Evolutionary conservation across 1,139 yeast species (phyloP), one percentile per base, ranked within the genome.

Genomic region (Suhomyces yuchorum): DNA sequence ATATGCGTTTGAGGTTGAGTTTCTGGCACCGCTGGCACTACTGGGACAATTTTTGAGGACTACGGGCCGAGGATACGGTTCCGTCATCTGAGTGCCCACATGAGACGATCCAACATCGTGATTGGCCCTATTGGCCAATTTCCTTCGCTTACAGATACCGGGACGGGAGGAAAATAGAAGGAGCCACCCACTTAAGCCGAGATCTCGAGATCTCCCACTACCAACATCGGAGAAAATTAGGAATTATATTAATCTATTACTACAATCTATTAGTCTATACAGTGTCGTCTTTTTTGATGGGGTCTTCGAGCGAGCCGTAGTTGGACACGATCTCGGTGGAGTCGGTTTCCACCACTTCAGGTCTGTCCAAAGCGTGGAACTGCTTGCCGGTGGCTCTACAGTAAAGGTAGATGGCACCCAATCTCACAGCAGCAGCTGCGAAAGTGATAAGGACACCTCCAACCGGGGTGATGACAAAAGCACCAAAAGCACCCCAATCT

Each of bases 401-500:
- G 51, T 68, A 64, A 1, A 71, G 18, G 55, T 70, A 81, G 33
- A 63, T 53, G 2, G 68, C 54, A 0, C 60, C 52, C 37, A 81
- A 64, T 64, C 97, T 78, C 8, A 78, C 32, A 1, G 62, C 83
- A 30, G 87, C 77, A 41, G 78, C 73, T 37, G 73, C 59, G 18
- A 79, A 66, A 1, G 89, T 84, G 52, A 85, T 71, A 2, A 85
- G 53, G 2, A 91, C 57, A 17, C 95, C 91, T 17, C 95, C 96
- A 43, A 85, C 77, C 4, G 97, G 97, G 1, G 97, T 96, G 55
- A 85, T 87, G 6, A 88, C 95, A 68, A 91, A 91, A 1, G 97
- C 97, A 26, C 96, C 97, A 68, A 91, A 92, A 0, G 96, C 84
- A 59, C 96, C 89, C 97, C 97, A 92, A 64, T 92, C 97, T 48